phyloP scores from a whole-genome alignment of 1,284 basidiomycete species.

The Ceratobasidium sp. region DNA sequence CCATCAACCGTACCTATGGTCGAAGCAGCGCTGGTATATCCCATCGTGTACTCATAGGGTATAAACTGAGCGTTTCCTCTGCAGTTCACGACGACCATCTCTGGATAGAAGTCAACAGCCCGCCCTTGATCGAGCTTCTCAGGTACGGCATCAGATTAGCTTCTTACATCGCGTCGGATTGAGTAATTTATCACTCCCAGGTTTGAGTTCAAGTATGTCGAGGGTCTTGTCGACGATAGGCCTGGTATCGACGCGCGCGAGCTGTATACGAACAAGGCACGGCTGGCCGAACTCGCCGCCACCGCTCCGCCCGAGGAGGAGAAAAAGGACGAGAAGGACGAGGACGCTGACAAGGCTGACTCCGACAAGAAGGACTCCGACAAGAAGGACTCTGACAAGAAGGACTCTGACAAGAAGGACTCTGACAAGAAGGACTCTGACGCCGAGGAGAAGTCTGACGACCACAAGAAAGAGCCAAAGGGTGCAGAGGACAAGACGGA shows the following conservation, averaged over 20 bases:
- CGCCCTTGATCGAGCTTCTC: conserved; percentile 30
- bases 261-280: conserved; percentile 3
- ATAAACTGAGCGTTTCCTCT: neutral
- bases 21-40: conserved; percentile 11
- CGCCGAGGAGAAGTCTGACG: neutral
- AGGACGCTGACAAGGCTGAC: conserved; percentile 3
- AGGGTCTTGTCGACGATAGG: conserved; percentile 29
- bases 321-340: conserved; percentile 14
- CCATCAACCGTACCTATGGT: conserved; percentile 28
- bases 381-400: neutral
- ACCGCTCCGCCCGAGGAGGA: conserved; percentile 24
- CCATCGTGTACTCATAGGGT: too few relatives aligned
- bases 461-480: neutral
- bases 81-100: conserved; percentile 31
- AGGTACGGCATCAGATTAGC: conserved; percentile 3
- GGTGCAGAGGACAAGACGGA: neutral
- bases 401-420: neutral
- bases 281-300: conserved; percentile 32
- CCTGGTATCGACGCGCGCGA: conserved; percentile 37
- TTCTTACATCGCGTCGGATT: neutral
- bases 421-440: neutral
- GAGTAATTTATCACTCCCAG: neutral
- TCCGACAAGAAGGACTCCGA: neutral
- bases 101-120: conserved; percentile 35
- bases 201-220: conserved; percentile 36